Percentiles rank a stretch among this genome's conserved stretches.
phyloP scores from a whole-genome alignment of 345 rosid species.

The Populus deltoides region DNA sequence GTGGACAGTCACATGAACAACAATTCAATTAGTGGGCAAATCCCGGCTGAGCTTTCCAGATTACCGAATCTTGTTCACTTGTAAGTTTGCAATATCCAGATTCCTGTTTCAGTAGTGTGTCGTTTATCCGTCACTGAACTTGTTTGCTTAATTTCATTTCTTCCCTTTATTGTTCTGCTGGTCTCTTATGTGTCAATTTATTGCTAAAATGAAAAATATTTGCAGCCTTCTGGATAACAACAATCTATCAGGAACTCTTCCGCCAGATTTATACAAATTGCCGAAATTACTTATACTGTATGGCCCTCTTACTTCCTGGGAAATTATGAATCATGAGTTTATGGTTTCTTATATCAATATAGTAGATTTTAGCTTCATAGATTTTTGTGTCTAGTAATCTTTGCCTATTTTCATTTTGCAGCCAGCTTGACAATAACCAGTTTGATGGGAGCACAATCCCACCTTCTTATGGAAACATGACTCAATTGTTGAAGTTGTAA shows the following conservation, averaged over 20 bases:
- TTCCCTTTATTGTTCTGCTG: constrained; percentile 1
- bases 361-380: not conserved
- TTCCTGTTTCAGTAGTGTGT: constrained; percentile 1
- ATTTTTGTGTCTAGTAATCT: not conserved
- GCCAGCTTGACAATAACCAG: constrained; percentile 90
- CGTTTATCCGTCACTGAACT: constrained; percentile 7
- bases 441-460: constrained; percentile 78
- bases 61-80: constrained; percentile 82
- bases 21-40: constrained; percentile 89
- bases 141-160: constrained; percentile 2
- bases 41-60: constrained; percentile 78
- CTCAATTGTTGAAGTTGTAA: constrained; percentile 83
- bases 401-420: constrained; percentile 37
- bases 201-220: constrained; percentile 9
- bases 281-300: constrained; percentile 82
- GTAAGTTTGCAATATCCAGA: constrained; percentile 52
- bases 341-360: not conserved
- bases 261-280: constrained; percentile 64
- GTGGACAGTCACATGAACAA: constrained; percentile 93
- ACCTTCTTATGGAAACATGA: constrained; percentile 62
- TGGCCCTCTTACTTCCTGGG: constrained; percentile 29
- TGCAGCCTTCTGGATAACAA: constrained; percentile 93
- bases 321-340: constrained; percentile 3
- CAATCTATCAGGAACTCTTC: constrained; percentile 79
- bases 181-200: not conserved